Evolutionary conservation across 2,329 filamentous ascomycete species (phyloP), one percentile per base, ranked within the genome.

Genomic region (Chaetomium globosum): DNA sequence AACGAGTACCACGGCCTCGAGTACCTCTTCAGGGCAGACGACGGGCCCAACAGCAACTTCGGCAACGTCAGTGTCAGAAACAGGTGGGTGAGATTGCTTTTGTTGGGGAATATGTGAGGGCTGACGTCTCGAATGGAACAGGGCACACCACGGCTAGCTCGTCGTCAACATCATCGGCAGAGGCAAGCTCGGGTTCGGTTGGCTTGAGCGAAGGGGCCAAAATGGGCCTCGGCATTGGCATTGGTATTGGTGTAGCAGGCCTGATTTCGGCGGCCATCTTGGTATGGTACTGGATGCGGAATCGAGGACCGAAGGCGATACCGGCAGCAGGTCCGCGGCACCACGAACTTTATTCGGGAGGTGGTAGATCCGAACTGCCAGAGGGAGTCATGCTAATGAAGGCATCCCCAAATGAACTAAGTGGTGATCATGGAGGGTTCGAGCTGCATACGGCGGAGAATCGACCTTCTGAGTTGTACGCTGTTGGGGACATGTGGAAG

Each of bases 171-270:
- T 4, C 39, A 43, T 43, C 39, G 13, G 39, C 39, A 31, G 33
- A 16, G 2, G 30, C 48, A 28, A 30, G 1, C 30, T 19, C 33
- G 9, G 55, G 46, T 4, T 49, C 33, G 5, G 49, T 51, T 5
- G 62, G 62, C 3, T 8, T 55, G 48, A 60, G 36, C 16, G 54
- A 59, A 4, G 51, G 8, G 4, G 49, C n/a, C 21, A 64, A 49
- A 28, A 52, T 64, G 26, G 62, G 62, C 5, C 12, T 64, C 16
- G 62, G 54, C 0, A 21, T 59, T 7, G 60, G 26, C n/a, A 56
- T 56, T 19, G 59, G 59, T 13, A 12, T 61, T 4, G 49, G 49
- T 3, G 48, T 23, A 9, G 33, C 33, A 4, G 12, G 21, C 4
- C n/a, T 61, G 10, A 19, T 61, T 1, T 36, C 49, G 1, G 59